Evolutionary conservation across 305 asterid species (phyloP).

Genomic region (Fraxinus ornus): DNA sequence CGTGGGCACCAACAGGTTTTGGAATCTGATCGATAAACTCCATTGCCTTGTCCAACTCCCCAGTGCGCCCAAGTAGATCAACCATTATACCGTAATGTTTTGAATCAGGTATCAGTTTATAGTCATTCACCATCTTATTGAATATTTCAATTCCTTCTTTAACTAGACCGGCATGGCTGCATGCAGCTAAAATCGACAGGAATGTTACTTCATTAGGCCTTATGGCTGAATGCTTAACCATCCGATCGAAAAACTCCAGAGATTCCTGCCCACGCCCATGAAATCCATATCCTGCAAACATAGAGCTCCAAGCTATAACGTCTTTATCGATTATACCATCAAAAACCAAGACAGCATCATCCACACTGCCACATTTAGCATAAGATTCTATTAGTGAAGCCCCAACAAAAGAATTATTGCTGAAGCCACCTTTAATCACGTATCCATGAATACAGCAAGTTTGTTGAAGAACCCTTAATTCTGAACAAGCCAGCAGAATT

Average conservation of each 20-base stretch:
- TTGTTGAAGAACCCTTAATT: slow-evolving; percentile 58
- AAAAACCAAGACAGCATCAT: slow-evolving; percentile 47
- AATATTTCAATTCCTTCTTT: slow-evolving; percentile 58
- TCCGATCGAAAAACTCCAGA: slow-evolving; percentile 44
- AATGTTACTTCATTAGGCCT: slow-evolving; percentile 60
- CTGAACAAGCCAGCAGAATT: slow-evolving; percentile 60
- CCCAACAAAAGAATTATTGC: slow-evolving; percentile 33
- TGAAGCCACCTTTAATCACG: slow-evolving; percentile 42
- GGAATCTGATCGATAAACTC: slow-evolving; percentile 44
- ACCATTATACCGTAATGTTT: slow-evolving; percentile 65
- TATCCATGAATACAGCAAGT: slow-evolving; percentile 59
- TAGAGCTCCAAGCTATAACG: slow-evolving; percentile 70
- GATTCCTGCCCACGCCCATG: slow-evolving; percentile 70
- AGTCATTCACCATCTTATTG: slow-evolving; percentile 50
- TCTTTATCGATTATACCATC: slow-evolving; percentile 35
- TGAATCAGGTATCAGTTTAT: slow-evolving; percentile 44
- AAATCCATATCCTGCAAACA: slow-evolving; percentile 67
- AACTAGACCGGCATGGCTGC: slow-evolving; percentile 73
- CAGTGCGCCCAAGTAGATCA: slow-evolving; percentile 66
- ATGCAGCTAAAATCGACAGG: slow-evolving; percentile 64
- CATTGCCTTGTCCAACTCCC: slow-evolving; percentile 60
- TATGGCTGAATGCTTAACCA: slow-evolving; percentile 40
- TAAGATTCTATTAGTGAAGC: slow-evolving; percentile 73
- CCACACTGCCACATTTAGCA: slow-evolving; percentile 74
- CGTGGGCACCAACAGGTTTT: slow-evolving; percentile 42